phyloP scores from a whole-genome alignment of 1,284 basidiomycete genomes.

The Ganoderma lingzhi region DNA sequence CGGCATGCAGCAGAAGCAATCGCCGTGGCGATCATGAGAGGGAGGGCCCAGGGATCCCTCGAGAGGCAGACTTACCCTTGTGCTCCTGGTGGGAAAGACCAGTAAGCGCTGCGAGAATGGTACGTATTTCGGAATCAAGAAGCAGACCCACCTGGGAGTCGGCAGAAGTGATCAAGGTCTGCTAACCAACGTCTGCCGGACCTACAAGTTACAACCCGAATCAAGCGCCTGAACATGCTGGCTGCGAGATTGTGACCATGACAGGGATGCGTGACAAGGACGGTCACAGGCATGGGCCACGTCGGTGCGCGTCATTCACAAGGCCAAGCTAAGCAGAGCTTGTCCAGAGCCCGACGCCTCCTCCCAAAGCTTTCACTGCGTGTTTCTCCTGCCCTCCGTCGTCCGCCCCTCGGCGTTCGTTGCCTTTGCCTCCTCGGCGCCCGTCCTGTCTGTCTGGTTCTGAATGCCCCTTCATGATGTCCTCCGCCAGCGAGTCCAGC shows the following conservation, averaged over 20 bases:
- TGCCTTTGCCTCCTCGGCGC: background rate
- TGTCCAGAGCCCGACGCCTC: background rate
- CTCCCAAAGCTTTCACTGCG: background rate
- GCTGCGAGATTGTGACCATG: background rate
- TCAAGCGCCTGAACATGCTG: background rate
- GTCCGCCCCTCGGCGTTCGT: background rate
- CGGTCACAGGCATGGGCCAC: slow-evolving; percentile 11
- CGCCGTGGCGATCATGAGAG: background rate
- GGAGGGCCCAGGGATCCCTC: background rate
- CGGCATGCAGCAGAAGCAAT: background rate
- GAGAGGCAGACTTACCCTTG: background rate
- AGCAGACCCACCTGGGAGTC: background rate
- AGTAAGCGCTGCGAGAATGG: background rate
- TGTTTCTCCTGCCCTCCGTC: background rate
- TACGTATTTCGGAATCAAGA: background rate
- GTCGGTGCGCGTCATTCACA: slow-evolving; percentile 15
- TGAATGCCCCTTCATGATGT: slow-evolving; percentile 52
- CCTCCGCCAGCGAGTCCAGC: slow-evolving; percentile 50
- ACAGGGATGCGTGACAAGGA: background rate
- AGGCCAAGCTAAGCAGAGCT: background rate
- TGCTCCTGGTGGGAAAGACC: background rate
- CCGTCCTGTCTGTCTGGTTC: background rate
- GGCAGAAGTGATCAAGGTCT: background rate
- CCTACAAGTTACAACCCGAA: slow-evolving; percentile 23
- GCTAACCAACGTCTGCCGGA: slow-evolving; percentile 9